A percentile compares a stretch with the other conserved stretches of the same genome.
Evolutionary conservation across 495 filamentous ascomycete species (phyloP).

Genomic region (Glarea lozoyensis): DNA sequence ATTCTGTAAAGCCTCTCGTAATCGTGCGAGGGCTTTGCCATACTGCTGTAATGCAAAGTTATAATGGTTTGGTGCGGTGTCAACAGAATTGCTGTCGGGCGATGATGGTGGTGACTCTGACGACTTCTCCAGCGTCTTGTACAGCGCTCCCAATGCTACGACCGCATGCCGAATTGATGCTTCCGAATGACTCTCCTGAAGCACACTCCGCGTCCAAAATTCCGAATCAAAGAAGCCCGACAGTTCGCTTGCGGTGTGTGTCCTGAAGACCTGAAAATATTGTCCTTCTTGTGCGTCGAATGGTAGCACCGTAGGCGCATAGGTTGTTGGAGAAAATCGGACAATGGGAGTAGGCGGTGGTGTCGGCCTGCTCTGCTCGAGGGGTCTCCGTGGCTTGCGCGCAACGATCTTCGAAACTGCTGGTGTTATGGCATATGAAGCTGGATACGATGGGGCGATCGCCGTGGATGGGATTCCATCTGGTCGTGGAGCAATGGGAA

Average conservation of each 20-base stretch:
- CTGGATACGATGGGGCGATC: constrained; percentile 3
- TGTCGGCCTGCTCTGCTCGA: constrained; percentile 23
- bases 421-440: not conserved
- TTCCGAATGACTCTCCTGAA: constrained; percentile 53
- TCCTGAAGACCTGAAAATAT: constrained; percentile 52
- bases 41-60: constrained; percentile 20
- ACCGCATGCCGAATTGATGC: constrained; percentile 57
- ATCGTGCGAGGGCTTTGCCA: constrained; percentile 14
- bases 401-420: constrained; percentile 1
- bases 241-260: constrained; percentile 46
- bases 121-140: constrained; percentile 48
- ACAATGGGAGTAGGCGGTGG: constrained; percentile 27
- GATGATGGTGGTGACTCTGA: constrained; percentile 40
- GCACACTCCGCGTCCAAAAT: constrained; percentile 49
- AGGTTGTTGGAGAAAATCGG: constrained; percentile 7
- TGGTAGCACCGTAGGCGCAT: constrained; percentile 8
- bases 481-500: constrained; percentile 17
- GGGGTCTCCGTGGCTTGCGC: not conserved
- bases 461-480: constrained; percentile 5
- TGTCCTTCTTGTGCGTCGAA: constrained; percentile 35
- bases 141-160: constrained; percentile 53
- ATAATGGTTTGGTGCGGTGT: constrained; percentile 27
- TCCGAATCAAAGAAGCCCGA: constrained; percentile 54
- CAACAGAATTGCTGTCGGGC: constrained; percentile 34
- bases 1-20: constrained; percentile 17